Conservation (phyloP, 2,329 filamentous ascomycete genomes). For the Trichoderma lentiforme region DNA sequence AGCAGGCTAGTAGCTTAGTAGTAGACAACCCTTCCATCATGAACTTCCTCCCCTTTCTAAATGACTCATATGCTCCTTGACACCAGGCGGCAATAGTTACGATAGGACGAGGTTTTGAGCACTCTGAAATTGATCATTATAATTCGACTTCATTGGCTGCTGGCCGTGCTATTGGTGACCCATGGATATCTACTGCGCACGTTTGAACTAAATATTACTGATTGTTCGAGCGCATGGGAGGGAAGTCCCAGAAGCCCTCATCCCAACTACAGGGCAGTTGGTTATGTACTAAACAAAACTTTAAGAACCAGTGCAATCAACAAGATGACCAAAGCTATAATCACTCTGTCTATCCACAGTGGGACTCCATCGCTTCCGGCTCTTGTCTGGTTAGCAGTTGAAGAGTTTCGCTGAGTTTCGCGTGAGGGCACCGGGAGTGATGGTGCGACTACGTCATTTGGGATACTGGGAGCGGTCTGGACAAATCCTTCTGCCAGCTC, state of each 20-base stretch:
- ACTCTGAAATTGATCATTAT: neutral
- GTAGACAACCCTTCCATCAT: neutral
- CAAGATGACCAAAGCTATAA: slow-evolving; percentile 67
- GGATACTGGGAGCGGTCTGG: slow-evolving; percentile 24
- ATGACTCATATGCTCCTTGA: no score
- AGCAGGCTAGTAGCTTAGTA: neutral
- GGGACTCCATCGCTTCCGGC: slow-evolving; percentile 41
- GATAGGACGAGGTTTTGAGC: neutral
- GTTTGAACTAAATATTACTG: neutral
- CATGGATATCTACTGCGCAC: neutral
- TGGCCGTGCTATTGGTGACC: neutral
- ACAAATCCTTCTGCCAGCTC: slow-evolving; percentile 58
- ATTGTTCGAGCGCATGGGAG: neutral
- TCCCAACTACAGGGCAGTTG: neutral
- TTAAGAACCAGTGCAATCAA: slow-evolving; percentile 68
- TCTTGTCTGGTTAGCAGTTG: neutral
- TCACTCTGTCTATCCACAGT: slow-evolving; percentile 77
- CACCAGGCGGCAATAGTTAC: neutral
- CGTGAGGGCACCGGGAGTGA: neutral
- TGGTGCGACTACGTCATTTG: neutral
- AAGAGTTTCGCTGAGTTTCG: neutral
- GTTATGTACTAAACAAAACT: slow-evolving; percentile 39
- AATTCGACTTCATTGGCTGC: neutral
- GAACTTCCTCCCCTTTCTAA: neutral
- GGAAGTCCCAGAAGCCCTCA: neutral